Percentiles rank a stretch among this genome's conserved stretches.
Evolutionary conservation across 2,329 filamentous ascomycete genomes (phyloP).

Genomic region (Rhinocladiella mackenziei): DNA sequence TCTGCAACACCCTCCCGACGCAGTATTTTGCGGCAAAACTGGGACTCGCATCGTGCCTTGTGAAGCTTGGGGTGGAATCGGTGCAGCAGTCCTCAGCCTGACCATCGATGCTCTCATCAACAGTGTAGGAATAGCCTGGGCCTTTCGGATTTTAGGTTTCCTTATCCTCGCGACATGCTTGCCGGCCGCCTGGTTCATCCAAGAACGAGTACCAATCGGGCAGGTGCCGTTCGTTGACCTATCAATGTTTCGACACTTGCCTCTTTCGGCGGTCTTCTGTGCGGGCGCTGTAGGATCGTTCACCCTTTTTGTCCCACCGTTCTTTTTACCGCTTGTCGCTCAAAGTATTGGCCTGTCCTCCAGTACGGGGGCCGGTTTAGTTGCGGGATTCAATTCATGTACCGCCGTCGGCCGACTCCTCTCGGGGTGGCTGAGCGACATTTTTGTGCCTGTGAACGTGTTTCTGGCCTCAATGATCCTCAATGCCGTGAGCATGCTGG

Average conservation of each 20-base stretch:
- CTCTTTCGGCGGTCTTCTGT: constrained; percentile 53
- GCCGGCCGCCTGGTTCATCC: constrained; percentile 54
- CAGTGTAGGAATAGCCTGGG: constrained; percentile 48
- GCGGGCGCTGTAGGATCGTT: constrained; percentile 56
- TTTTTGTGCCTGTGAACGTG: constrained; percentile 54
- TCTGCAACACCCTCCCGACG: constrained; percentile 48
- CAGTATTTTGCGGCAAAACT: constrained; percentile 55
- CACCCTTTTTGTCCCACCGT: constrained; percentile 58
- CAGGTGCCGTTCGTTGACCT: constrained; percentile 48
- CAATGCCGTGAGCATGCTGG: constrained; percentile 56
- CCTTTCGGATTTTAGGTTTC: constrained; percentile 53
- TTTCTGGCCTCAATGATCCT: constrained; percentile 48
- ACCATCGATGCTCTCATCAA: constrained; percentile 48
- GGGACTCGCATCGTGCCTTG: constrained; percentile 54
- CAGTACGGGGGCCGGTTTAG: constrained; percentile 52
- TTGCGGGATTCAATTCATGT: constrained; percentile 60
- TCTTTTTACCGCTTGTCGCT: constrained; percentile 57
- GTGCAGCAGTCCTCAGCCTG: constrained; percentile 52
- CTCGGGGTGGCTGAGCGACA: constrained; percentile 54
- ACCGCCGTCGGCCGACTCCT: constrained; percentile 56
- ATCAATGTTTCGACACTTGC: constrained; percentile 50
- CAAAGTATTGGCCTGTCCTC: constrained; percentile 53
- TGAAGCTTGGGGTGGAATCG: constrained; percentile 55
- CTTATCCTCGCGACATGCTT: constrained; percentile 51
- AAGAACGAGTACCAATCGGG: constrained; percentile 44